Conservation (phyloP, 106 monocot species). For the Dendrobium chrysotoxum region DNA sequence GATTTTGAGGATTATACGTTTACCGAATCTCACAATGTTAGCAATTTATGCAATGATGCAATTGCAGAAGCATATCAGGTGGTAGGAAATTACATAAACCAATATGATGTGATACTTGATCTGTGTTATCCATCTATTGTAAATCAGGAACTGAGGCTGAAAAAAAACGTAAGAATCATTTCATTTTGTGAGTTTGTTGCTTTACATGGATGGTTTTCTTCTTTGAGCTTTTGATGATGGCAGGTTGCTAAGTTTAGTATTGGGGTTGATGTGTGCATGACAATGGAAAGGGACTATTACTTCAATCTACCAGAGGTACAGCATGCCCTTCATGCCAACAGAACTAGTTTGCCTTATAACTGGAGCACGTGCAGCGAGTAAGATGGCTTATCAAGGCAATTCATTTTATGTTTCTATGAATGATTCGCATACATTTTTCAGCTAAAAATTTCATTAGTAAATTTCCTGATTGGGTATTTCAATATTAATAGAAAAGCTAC, state of each 20-base stretch:
- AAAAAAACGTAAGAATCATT: constrained; percentile 51
- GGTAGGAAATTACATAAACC: constrained; percentile 79
- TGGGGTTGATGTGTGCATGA: constrained; percentile 94
- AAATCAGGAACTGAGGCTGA: constrained; percentile 75
- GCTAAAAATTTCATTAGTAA: too few relatives aligned
- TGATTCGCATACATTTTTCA: too few relatives aligned
- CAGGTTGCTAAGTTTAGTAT: constrained; percentile 78
- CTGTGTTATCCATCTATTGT: constrained; percentile 91
- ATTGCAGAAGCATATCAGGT: constrained; percentile 47
- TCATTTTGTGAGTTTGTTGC: too few relatives aligned
- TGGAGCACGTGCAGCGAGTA: constrained; percentile 95
- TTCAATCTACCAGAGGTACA: constrained; percentile 95
- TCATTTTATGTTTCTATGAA: too few relatives aligned
- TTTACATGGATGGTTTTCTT: too few relatives aligned
- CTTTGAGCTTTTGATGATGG: not conserved
- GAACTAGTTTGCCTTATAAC: constrained; percentile 61
- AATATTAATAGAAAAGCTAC: not conserved
- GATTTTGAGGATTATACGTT: constrained; percentile 85
- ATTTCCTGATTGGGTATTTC: not conserved
- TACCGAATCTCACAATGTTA: constrained; percentile 50
- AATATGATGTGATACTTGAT: constrained; percentile 89
- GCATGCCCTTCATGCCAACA: constrained; percentile 89
- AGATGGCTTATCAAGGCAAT: constrained; percentile 8
- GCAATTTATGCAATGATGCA: constrained; percentile 62
- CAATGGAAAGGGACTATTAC: constrained; percentile 69